These are phyloP conservation scores for Simmondsia chinensis DNA, from an alignment of 148 eudicot genomes.

Conservation along the genomic window DNA sequence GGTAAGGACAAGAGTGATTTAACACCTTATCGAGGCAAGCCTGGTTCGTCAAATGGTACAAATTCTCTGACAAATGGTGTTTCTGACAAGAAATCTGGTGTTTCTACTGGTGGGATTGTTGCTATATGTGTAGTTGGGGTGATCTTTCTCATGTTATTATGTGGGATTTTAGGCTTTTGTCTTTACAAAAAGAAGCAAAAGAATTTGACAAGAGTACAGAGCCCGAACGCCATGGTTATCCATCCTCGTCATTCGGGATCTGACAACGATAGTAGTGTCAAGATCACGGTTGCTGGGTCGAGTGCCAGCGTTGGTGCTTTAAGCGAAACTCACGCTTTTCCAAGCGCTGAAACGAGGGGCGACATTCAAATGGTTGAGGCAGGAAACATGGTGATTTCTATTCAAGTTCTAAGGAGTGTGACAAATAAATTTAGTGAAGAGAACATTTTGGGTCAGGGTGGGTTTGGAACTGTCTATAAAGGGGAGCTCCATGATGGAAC, in stretches of 20 bases:
- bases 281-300: constrained; percentile 92
- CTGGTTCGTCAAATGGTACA: constrained; percentile 16
- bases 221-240: constrained; percentile 75
- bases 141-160: constrained; percentile 32
- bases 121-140: constrained; percentile 43
- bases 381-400: constrained; percentile 67
- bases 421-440: constrained; percentile 48
- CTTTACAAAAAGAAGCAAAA: constrained; percentile 60
- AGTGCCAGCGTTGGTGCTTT: constrained; percentile 59
- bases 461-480: too few species aligned
- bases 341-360: constrained; percentile 34
- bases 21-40: constrained; percentile 7
- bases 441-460: constrained; percentile 56
- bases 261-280: constrained; percentile 67
- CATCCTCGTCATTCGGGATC: constrained; percentile 86
- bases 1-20: constrained; percentile 52
- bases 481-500: constrained; percentile 62
- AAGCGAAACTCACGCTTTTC: constrained; percentile 44
- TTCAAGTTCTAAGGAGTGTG: constrained; percentile 51
- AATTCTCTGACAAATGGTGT: constrained; percentile 10
- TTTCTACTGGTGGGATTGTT: constrained; percentile 33
- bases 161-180: constrained; percentile 47
- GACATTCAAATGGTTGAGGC: constrained; percentile 84
- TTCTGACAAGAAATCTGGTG: constrained; percentile 38
- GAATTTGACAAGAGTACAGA: constrained; percentile 61